Evolutionary conservation across 2,329 filamentous ascomycete species (phyloP).

Genomic region (Penicillium nordicum): DNA sequence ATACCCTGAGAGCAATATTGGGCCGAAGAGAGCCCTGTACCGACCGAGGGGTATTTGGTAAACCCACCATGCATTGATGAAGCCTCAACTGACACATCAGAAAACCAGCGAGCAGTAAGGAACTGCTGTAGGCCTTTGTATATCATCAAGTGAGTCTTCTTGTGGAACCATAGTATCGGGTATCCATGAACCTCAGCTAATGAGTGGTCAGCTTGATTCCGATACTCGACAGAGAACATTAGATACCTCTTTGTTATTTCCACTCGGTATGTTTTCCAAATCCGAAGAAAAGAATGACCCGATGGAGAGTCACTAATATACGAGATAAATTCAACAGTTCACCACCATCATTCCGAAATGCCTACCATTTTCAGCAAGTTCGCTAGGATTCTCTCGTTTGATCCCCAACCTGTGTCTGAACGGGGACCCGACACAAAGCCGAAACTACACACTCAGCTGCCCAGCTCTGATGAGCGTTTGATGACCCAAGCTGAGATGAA

Average conservation of each 20-base stretch:
- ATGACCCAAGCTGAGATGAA: no score
- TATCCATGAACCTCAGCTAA: background rate
- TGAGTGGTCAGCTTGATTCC: background rate
- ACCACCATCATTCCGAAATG: background rate
- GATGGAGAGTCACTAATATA: background rate
- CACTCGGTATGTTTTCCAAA: background rate
- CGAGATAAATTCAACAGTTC: background rate
- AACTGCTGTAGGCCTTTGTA: background rate
- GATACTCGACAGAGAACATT: background rate
- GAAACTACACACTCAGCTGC: background rate
- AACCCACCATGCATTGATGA: background rate
- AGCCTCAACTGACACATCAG: background rate
- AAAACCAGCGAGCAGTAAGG: background rate
- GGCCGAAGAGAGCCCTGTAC: no score
- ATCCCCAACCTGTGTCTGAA: background rate
- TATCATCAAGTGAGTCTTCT: background rate
- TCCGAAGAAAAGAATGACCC: background rate
- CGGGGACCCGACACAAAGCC: background rate
- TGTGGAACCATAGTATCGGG: background rate
- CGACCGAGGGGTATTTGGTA: background rate
- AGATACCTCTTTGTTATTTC: background rate
- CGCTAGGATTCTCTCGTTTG: no score
- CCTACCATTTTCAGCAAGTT: background rate
- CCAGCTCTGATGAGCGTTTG: background rate
- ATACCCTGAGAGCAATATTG: background rate